These are phyloP conservation scores for Cadophora sp. DNA, from an alignment of 2,329 filamentous ascomycete genomes.

Conservation along the genomic window DNA sequence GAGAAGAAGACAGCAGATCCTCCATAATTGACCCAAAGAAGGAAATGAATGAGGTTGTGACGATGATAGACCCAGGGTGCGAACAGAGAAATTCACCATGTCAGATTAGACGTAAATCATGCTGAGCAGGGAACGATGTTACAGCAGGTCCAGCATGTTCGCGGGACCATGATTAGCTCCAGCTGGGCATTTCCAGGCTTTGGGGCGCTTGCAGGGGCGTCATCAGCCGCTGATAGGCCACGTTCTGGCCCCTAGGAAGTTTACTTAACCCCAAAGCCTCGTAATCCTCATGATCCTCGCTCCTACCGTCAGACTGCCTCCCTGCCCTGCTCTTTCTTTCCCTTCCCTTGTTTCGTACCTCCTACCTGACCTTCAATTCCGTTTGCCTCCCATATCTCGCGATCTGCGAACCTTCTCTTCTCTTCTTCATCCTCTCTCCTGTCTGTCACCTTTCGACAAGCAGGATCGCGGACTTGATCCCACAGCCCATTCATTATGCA, in stretches of 20 bases:
- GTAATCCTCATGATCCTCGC: background rate
- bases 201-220: background rate
- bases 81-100: background rate
- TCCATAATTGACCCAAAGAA: no score
- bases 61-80: background rate
- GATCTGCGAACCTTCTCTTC: background rate
- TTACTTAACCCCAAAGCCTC: conserved; percentile 1
- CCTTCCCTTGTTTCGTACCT: conserved; percentile 5
- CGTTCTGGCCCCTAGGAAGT: background rate
- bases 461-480: conserved; percentile 2
- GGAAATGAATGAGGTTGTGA: no score
- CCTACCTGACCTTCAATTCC: background rate
- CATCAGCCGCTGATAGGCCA: background rate
- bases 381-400: background rate
- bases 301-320: background rate
- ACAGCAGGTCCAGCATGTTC: background rate
- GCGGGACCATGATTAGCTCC: background rate
- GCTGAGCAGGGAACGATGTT: background rate
- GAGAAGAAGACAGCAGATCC: no score
- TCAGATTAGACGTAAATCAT: background rate
- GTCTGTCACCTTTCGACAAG: background rate
- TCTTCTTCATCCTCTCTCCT: background rate
- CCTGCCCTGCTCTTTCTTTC: background rate
- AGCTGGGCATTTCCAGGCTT: conserved; percentile 7
- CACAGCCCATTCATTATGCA: conserved; percentile 22